Evolutionary conservation across 331 rosid species (phyloP).

Genomic region (Cucumis variabilis): DNA sequence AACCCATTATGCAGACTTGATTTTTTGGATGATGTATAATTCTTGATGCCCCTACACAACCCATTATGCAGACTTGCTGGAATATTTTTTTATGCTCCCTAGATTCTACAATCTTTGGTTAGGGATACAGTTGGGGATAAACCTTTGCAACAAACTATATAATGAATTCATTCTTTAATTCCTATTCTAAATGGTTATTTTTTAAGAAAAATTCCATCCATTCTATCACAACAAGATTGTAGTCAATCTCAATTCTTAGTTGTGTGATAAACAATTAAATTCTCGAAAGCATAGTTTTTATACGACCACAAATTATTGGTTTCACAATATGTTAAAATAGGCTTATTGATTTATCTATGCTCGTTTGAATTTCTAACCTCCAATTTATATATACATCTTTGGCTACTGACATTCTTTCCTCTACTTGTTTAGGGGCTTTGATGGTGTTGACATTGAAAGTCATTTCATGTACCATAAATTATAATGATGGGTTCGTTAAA

Average conservation of each 20-base stretch:
- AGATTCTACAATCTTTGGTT: neutral
- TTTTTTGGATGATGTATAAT: no score
- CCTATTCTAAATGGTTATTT: neutral
- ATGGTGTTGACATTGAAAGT: constrained; percentile 96
- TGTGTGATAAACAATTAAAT: constrained; percentile 6
- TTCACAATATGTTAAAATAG: neutral
- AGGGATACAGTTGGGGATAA: neutral
- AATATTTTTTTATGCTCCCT: no score
- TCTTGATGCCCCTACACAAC: no score
- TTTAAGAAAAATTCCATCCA: neutral
- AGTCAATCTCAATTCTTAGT: neutral
- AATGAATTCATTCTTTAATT: neutral
- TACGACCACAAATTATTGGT: neutral
- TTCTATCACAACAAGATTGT: neutral
- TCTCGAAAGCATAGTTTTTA: neutral
- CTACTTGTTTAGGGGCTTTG: constrained; percentile 64
- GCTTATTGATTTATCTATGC: neutral
- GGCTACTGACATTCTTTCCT: constrained; percentile 1
- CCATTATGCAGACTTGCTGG: no score
- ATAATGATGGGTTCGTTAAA: constrained; percentile 86
- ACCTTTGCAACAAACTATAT: neutral
- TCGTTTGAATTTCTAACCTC: neutral
- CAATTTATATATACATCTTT: neutral
- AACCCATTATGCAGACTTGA: neutral
- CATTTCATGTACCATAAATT: constrained; percentile 86